A percentile compares a stretch with the other conserved stretches of the same genome.
Evolutionary conservation across 1,139 yeast species (phyloP).

Genomic region (Geotrichum citri-aurantii): DNA sequence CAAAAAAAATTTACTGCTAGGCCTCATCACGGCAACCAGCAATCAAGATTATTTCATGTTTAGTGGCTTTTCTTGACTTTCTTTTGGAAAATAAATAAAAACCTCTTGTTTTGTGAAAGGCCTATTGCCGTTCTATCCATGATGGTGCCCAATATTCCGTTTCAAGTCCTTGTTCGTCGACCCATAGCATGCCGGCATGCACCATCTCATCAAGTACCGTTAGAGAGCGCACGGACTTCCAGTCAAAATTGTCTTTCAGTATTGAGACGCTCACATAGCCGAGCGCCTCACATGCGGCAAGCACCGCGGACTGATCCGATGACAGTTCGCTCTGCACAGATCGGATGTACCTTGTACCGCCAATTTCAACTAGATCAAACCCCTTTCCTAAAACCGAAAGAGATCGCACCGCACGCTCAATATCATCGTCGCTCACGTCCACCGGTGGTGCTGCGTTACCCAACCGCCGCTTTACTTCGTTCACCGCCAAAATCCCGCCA

Average conservation of each 20-base stretch:
- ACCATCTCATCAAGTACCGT: slow-evolving; percentile 74
- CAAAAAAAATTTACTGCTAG: no score
- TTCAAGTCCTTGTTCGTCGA: slow-evolving; percentile 57
- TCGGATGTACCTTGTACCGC: slow-evolving; percentile 40
- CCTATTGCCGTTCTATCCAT: slow-evolving; percentile 37
- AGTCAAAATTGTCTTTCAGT: slow-evolving; percentile 62
- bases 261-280: slow-evolving; percentile 60
- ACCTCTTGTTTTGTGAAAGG: neutral
- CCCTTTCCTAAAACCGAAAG: slow-evolving; percentile 44
- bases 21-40: no score
- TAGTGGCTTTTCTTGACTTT: no score
- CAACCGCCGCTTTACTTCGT: slow-evolving; percentile 45
- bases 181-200: slow-evolving; percentile 75
- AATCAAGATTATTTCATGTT: neutral
- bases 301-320: slow-evolving; percentile 60
- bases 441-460: slow-evolving; percentile 33
- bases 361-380: slow-evolving; percentile 40
- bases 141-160: slow-evolving; percentile 60
- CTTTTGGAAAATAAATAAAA: neutral
- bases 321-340: slow-evolving; percentile 51
- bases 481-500: slow-evolving; percentile 70
- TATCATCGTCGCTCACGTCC: slow-evolving; percentile 43
- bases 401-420: slow-evolving; percentile 45
- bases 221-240: slow-evolving; percentile 61
- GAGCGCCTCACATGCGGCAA: slow-evolving; percentile 70